Evolutionary conservation across 257 asterid genomes (phyloP).

Genomic region (Lantana camara): DNA sequence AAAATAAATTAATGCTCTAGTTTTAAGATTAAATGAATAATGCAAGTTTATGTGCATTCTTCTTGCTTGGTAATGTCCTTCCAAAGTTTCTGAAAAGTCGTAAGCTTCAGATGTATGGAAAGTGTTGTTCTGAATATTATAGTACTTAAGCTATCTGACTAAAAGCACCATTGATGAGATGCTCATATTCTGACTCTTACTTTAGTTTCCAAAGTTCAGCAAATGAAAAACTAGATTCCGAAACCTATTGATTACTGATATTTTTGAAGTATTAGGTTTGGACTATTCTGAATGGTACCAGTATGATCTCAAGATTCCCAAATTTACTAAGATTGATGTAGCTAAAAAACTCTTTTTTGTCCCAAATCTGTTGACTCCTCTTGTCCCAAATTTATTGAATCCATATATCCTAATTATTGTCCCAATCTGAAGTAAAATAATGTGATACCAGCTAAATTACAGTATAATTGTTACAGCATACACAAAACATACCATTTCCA

Average conservation of each 20-base stretch:
- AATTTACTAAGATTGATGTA: not conserved
- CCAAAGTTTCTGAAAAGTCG: slow-evolving; percentile 15
- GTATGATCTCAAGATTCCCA: not conserved
- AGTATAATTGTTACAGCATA: too few relatives aligned
- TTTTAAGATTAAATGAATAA: not conserved
- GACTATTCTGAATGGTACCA: not conserved
- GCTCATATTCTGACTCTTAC: not conserved
- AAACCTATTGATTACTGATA: not conserved
- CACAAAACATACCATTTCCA: too few relatives aligned
- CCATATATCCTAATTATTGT: too few relatives aligned
- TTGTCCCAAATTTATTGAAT: too few relatives aligned
- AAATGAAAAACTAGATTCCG: not conserved
- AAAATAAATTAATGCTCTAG: slow-evolving; percentile 3
- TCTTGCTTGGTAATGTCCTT: slow-evolving; percentile 9
- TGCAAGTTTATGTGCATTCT: slow-evolving; percentile 10
- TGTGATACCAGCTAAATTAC: too few relatives aligned
- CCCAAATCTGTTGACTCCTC: too few relatives aligned
- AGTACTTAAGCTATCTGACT: slow-evolving; percentile 7
- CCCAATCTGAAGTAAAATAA: too few relatives aligned
- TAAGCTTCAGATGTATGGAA: slow-evolving; percentile 15
- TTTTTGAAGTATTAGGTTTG: not conserved
- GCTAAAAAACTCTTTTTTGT: not conserved
- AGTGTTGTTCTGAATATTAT: not conserved
- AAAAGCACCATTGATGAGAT: not conserved
- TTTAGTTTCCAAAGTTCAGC: not conserved